phyloP scores from a whole-genome alignment of 2,329 filamentous ascomycete species.

The Raffaelea ambrosiae region DNA sequence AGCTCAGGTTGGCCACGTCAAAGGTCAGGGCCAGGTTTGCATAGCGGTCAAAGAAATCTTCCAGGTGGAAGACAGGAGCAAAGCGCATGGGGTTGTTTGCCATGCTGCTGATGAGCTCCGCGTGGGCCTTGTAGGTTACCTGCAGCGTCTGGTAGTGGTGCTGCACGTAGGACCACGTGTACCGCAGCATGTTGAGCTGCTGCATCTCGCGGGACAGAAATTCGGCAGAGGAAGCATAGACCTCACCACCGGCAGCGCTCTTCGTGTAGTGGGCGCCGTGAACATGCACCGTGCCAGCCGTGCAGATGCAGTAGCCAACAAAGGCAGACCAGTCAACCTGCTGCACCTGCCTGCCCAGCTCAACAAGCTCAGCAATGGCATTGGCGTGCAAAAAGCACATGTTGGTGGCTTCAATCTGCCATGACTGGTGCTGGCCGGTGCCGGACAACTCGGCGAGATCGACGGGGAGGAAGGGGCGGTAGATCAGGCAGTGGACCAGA shows the following conservation, averaged over 20 bases:
- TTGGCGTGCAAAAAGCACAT: slow-evolving; percentile 82
- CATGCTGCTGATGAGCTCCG: slow-evolving; percentile 67
- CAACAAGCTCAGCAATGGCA: slow-evolving; percentile 74
- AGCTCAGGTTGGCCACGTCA: slow-evolving; percentile 65
- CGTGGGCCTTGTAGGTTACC: slow-evolving; percentile 68
- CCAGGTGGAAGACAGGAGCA: slow-evolving; percentile 71
- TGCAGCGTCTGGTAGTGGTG: slow-evolving; percentile 75
- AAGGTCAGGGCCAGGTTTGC: slow-evolving; percentile 51
- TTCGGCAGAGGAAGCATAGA: slow-evolving; percentile 56
- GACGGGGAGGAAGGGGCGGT: slow-evolving; percentile 78
- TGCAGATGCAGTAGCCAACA: slow-evolving; percentile 79
- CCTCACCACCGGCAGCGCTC: slow-evolving; percentile 31
- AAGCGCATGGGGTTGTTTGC: slow-evolving; percentile 62
- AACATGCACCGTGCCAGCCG: slow-evolving; percentile 79
- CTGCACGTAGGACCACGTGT: slow-evolving; percentile 68
- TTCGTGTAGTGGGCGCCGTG: slow-evolving; percentile 74
- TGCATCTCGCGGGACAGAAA: slow-evolving; percentile 73
- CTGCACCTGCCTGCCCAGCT: slow-evolving; percentile 65
- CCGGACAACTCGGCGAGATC: slow-evolving; percentile 73
- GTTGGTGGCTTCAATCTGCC: slow-evolving; percentile 88
- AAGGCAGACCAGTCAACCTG: slow-evolving; percentile 80
- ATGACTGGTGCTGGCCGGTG: slow-evolving; percentile 77
- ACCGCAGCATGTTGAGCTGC: slow-evolving; percentile 65
- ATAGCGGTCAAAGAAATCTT: slow-evolving; percentile 84
- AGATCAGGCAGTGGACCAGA: slow-evolving; percentile 77